phyloP scores from a whole-genome alignment of 2,329 filamentous ascomycete species.

The Thelonectria blattea region DNA sequence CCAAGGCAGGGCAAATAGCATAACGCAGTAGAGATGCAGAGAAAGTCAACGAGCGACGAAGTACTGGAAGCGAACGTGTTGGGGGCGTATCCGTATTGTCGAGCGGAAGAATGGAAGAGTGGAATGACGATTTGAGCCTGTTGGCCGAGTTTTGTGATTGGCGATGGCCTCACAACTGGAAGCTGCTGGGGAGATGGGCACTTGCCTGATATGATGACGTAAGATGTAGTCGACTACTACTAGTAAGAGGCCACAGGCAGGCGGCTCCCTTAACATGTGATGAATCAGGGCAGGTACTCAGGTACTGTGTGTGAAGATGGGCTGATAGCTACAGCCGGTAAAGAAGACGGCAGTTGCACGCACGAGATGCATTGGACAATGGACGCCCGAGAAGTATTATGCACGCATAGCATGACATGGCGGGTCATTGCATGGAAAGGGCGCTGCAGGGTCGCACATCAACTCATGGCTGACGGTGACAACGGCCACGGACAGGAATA shows the following conservation, averaged over 20 bases:
- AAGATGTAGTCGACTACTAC: background rate
- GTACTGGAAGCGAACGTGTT: background rate
- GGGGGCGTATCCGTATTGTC: background rate
- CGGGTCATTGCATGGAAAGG: background rate
- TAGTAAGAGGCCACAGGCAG: background rate
- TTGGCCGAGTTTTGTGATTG: background rate
- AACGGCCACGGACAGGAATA: background rate
- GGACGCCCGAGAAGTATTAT: background rate
- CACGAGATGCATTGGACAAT: no score
- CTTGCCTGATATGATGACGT: background rate
- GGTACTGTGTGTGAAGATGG: no score
- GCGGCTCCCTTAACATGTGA: background rate
- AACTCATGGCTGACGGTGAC: background rate
- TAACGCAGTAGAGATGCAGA: background rate
- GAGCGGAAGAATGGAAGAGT: background rate
- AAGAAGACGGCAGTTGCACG: no score
- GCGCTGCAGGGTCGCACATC: background rate
- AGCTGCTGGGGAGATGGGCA: background rate
- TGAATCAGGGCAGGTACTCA: background rate
- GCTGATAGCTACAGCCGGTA: no score
- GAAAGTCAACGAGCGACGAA: background rate
- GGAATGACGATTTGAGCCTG: background rate
- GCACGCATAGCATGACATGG: background rate
- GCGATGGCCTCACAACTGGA: background rate
- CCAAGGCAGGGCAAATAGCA: background rate